Percentiles rank a stretch among this genome's conserved stretches.
Evolutionary conservation across 2,329 filamentous ascomycete species (phyloP).

Genomic region (Neonectria coccinea): DNA sequence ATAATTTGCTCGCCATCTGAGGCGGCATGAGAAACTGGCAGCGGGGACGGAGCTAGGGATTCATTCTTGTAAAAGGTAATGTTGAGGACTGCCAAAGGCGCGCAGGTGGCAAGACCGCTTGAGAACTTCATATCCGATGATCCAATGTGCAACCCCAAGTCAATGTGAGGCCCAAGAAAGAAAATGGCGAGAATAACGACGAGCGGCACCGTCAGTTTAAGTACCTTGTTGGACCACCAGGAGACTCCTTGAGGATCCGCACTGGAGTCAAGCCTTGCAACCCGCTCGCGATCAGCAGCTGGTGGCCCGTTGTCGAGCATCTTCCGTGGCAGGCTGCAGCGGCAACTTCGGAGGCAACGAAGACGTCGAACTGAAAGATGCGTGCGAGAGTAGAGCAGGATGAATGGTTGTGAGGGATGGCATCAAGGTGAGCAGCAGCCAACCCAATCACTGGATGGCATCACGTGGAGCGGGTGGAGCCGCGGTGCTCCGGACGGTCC

Average conservation of each 20-base stretch:
- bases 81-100: conserved; percentile 43
- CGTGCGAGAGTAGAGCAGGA: not conserved
- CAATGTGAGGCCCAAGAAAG: conserved; percentile 32
- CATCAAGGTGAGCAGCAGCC: conserved; percentile 3
- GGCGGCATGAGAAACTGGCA: conserved; percentile 51
- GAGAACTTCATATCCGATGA: conserved; percentile 34
- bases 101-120: conserved; percentile 35
- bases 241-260: conserved; percentile 3
- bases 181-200: conserved; percentile 34
- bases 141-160: conserved; percentile 21
- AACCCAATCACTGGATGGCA: conserved; percentile 17
- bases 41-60: conserved; percentile 49
- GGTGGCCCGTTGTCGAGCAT: conserved; percentile 19
- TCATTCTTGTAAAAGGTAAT: conserved; percentile 49
- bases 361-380: conserved; percentile 1
- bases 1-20: conserved; percentile 53
- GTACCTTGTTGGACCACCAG: conserved; percentile 29
- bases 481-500: conserved; percentile 12
- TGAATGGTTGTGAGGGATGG: not conserved
- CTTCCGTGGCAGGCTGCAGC: conserved; percentile 7
- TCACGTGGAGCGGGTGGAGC: not conserved
- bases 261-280: not conserved
- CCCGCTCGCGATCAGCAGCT: conserved; percentile 15
- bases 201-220: conserved; percentile 35
- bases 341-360: not conserved